Base-by-base conservation (phyloP, 495 filamentous ascomycete genomes). In the Hypoxylon intermedium region DNA sequence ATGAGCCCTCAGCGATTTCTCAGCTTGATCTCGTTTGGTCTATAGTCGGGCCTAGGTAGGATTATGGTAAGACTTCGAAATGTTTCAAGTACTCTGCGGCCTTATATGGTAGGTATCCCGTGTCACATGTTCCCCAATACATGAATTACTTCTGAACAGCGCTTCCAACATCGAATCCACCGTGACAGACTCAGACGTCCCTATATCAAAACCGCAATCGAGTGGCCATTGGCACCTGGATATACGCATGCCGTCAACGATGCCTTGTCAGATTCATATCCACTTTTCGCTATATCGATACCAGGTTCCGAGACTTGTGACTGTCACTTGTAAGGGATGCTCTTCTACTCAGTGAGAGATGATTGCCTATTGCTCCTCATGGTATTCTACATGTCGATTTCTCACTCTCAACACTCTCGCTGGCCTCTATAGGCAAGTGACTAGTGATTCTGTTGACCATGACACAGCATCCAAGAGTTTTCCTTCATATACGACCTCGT, bases 291-390 rank as follows among this genome's bases (percentile, higher is more conserved):
- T 11, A 2, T 33, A 11, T 33, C 9, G 31, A 33, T 33, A 16
- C 4, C 9, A 16, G 16, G 24, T 37, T 37, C 6, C 6, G 34
- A 37, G 34, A 13, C n/a, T 2, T 33, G 31, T 2, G 7, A 9
- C 31, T 13, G n/a, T 37, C 28, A 45, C 38, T 37, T 57, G 7
- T 51, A 13, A 56, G 59, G 28, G 40, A 50, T 16, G 5, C 23
- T 19, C 20, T 16, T 20, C 6, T 13, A n/a, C 0, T 2, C 9
- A 6, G 16, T 49, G 24, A 53, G n/a, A 43, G 23, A 44, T 46
- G 23, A 49, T 9, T 1, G 12, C 34, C 19, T 51, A 47, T 24
- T 38, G 9, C n/a, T 5, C 12, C 11, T 37, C 5, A 19, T 31
- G 24, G 43, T 15, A 7, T 54, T 13, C n/a, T 24, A 31, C 18